Percentiles rank a stretch among this genome's conserved stretches.
These are phyloP conservation scores for Barnettozyma wickerhamii DNA, from an alignment of 805 yeast genomes.

Conservation along the genomic window DNA sequence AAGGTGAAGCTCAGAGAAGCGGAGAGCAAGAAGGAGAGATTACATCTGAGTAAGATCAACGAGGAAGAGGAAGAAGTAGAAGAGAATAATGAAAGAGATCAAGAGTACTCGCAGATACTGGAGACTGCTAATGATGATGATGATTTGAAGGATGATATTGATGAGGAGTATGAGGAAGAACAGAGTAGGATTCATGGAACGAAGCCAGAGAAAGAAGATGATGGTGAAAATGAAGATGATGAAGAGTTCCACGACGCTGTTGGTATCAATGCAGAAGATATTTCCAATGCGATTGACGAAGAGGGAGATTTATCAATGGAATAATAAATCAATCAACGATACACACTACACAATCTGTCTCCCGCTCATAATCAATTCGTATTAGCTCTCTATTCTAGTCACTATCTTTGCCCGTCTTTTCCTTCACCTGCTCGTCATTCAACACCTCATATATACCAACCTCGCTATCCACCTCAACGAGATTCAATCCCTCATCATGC, in stretches of 20 bases:
- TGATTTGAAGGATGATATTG: conserved; percentile 10
- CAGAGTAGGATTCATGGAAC: conserved; percentile 14
- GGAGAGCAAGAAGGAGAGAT: no score
- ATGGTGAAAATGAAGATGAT: neutral
- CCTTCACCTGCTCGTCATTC: conserved; percentile 25
- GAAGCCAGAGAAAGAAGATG: conserved; percentile 5
- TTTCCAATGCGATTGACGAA: conserved; percentile 3
- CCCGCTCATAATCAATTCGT: conserved; percentile 14
- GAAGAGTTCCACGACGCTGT: neutral
- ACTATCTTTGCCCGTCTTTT: neutral
- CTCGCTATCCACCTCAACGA: conserved; percentile 26
- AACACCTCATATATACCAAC: conserved; percentile 33
- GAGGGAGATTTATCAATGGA: conserved; percentile 23
- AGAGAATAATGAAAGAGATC: conserved; percentile 17
- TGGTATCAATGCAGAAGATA: conserved; percentile 1
- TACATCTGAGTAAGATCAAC: neutral
- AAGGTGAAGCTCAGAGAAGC: neutral
- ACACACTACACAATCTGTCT: no score
- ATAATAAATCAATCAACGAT: neutral
- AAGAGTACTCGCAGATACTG: conserved; percentile 24
- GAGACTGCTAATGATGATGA: conserved; percentile 22
- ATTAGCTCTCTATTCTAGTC: conserved; percentile 17
- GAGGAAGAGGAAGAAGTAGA: neutral
- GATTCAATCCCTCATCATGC: conserved; percentile 28
- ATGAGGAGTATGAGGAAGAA: conserved; percentile 24